Base-by-base conservation (phyloP, 441 rosid genomes). In the Metrosideros polymorpha region DNA sequence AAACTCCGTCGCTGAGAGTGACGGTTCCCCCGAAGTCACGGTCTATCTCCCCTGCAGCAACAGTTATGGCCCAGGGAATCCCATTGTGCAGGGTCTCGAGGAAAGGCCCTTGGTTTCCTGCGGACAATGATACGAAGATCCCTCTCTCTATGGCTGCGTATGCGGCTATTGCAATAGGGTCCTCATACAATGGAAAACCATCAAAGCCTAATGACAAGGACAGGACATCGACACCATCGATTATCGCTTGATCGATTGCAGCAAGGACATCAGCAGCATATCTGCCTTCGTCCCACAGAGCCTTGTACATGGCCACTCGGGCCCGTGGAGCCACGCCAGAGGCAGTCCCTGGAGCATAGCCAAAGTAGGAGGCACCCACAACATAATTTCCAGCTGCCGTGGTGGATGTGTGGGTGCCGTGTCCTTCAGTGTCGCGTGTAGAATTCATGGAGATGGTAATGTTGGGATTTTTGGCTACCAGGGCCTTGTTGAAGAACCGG, bases 401-500 rank as follows among this genome's bases (percentile, higher is more conserved):
- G 61, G 89, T 63, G 15, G 93, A 90, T 42, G 91, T 88, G 85
- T 92, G 93, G 22, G 92, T 90, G 59, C 93, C 92, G 45, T 92
- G 93, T 4, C 92, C 93, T 2, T 22, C 63, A 2, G 88, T 87
- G 85, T 92, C 92, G 0, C 91, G 86, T 0, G 92, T 1, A 12
- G 91, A 89, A 84, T 94, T 94, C 91, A 92, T 79, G 22, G 92
- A 76, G 9, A 93, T 86, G 8, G 91, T 92, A 79, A 89, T n/a
- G 83, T 92, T 91, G 53, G 91, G 91, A 56, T 84, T 35, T 25
- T 87, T 85, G 4, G 92, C 88, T 45, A 88, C 10, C n/a, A 88
- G 66, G 5, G 82, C 84, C 84, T 35, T 53, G 30, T 83, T 83
- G 47, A 83, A 83, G 84, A 19, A 83, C n/a, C 30, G 84, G 29